Conservation (phyloP, 2,329 filamentous ascomycete genomes). For the Triangularia verruculosa region DNA sequence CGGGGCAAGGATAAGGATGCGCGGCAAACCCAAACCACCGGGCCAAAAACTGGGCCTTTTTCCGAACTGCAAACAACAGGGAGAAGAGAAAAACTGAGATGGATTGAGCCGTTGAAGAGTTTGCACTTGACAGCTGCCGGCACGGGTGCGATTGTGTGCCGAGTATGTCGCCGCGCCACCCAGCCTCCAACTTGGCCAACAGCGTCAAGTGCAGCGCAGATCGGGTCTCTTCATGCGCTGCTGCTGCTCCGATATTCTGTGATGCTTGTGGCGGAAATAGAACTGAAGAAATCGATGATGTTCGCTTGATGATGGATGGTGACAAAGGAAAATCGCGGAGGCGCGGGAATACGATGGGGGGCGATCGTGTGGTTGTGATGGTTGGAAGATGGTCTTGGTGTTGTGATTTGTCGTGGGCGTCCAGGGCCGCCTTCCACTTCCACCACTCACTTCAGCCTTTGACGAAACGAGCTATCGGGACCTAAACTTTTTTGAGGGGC, state of each 20-base stretch:
- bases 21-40: background rate
- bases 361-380: background rate
- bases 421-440: background rate
- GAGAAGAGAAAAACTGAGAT: background rate
- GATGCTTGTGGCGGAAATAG: background rate
- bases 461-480: conserved; percentile 15
- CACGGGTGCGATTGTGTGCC: conserved; percentile 7
- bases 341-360: background rate
- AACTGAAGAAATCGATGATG: background rate
- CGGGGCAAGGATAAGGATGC: background rate
- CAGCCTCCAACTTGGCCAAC: conserved; percentile 22
- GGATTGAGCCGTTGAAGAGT: background rate
- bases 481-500: conserved; percentile 21
- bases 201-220: conserved; percentile 13
- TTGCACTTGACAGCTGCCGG: conserved; percentile 14
- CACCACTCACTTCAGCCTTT: conserved; percentile 2
- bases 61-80: background rate
- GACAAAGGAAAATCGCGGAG: background rate
- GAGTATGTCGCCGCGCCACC: conserved; percentile 12
- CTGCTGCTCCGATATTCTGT: background rate
- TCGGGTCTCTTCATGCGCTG: background rate
- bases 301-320: background rate
- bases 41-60: conserved; percentile 4
- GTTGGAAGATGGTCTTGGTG: background rate
- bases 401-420: background rate